These are phyloP conservation scores for Extremus antarcticus DNA, from an alignment of 495 filamentous ascomycete species.

Conservation along the genomic window DNA sequence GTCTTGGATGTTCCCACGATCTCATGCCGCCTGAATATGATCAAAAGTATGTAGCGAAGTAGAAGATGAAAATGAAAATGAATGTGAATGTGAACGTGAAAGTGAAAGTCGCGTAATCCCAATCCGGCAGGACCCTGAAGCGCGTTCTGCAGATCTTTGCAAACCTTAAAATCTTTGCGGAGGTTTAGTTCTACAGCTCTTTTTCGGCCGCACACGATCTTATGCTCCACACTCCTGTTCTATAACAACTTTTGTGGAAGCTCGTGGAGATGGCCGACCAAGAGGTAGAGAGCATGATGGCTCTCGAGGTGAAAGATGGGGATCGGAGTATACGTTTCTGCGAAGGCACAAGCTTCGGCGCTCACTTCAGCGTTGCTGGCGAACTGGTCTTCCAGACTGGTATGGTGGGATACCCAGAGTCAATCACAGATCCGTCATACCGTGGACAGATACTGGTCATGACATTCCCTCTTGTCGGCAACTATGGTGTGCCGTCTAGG, in stretches of 20 bases:
- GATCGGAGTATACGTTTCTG: conserved; percentile 44
- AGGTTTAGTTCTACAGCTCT: background rate
- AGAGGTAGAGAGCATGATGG: conserved; percentile 34
- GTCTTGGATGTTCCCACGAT: too few species aligned
- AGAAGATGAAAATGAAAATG: too few species aligned
- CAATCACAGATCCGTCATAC: conserved; percentile 86
- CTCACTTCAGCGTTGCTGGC: conserved; percentile 79
- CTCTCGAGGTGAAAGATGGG: conserved; percentile 85
- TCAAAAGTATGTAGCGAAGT: too few species aligned
- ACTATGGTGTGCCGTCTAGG: conserved; percentile 84
- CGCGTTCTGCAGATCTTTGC: background rate
- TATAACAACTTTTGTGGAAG: background rate
- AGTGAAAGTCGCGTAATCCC: too few species aligned
- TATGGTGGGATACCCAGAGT: conserved; percentile 98
- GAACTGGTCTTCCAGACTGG: conserved; percentile 99
- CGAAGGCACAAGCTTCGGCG: conserved; percentile 91
- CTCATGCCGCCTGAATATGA: too few species aligned
- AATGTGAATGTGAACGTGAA: too few species aligned
- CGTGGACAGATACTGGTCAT: conserved; percentile 84
- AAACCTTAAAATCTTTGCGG: background rate
- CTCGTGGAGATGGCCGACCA: conserved; percentile 13
- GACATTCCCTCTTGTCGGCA: conserved; percentile 82
- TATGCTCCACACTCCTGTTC: too few species aligned
- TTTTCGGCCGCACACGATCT: background rate
- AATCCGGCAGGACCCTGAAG: background rate